Percentiles rank a stretch among this genome's conserved stretches.
phyloP scores from a whole-genome alignment of 306 rosid species.

The Quercus dentata region DNA sequence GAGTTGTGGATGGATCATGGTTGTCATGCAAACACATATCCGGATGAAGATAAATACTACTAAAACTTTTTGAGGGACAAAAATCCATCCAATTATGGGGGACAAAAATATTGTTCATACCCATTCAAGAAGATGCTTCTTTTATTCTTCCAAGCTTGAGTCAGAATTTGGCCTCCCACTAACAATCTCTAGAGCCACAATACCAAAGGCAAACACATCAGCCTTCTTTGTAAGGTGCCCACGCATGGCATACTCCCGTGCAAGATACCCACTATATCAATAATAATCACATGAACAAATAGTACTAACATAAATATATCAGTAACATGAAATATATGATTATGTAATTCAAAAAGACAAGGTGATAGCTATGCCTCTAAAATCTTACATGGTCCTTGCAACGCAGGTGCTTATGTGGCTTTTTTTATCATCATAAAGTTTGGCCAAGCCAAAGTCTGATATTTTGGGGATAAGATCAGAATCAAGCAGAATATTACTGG shows the following conservation, averaged over 20 bases:
- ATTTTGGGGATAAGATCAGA: constrained; percentile 61
- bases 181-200: constrained; percentile 70
- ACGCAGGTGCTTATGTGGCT: constrained; percentile 79
- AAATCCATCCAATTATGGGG: background rate
- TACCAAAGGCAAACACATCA: constrained; percentile 84
- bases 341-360: background rate
- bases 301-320: background rate
- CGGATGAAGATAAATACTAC: no score
- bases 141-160: constrained; percentile 53
- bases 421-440: constrained; percentile 69
- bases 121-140: constrained; percentile 76
- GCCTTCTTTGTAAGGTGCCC: constrained; percentile 90
- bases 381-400: constrained; percentile 76
- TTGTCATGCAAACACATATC: no score
- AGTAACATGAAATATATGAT: background rate
- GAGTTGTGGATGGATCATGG: no score
- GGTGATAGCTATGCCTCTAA: background rate
- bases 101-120: constrained; percentile 34
- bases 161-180: constrained; percentile 75
- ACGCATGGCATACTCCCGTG: constrained; percentile 88
- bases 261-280: constrained; percentile 72
- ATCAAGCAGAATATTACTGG: constrained; percentile 77
- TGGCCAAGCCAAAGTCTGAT: constrained; percentile 84
- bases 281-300: background rate
- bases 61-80: background rate